These are phyloP conservation scores for Globisporangium echinulatum DNA, from an alignment of 352 stramenopile species.

Conservation along the genomic window DNA sequence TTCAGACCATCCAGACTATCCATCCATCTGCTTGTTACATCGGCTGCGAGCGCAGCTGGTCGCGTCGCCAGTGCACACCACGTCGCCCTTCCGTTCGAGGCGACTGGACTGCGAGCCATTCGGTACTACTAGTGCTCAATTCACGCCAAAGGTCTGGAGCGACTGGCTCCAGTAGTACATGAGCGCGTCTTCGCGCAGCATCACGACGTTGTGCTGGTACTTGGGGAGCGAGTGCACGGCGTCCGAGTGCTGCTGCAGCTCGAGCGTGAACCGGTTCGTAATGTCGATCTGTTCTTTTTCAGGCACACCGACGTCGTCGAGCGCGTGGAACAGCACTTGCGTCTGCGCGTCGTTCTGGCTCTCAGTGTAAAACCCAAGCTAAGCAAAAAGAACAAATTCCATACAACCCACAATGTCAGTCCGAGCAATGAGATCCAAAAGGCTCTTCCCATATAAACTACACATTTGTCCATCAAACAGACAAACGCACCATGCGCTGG, in stretches of 20 bases:
- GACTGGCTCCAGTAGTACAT: constrained; percentile 88
- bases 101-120: no score
- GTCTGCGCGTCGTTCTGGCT: constrained; percentile 62
- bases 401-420: constrained; percentile 7
- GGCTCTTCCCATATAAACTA: neutral
- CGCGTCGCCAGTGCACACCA: no score
- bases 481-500: constrained; percentile 61
- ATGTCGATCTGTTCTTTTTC: constrained; percentile 65
- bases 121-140: neutral
- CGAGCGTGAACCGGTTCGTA: constrained; percentile 51
- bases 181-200: constrained; percentile 76
- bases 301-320: constrained; percentile 47
- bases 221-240: constrained; percentile 76
- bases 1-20: no score
- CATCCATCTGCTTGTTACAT: no score
- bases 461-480: neutral
- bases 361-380: constrained; percentile 78
- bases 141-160: constrained; percentile 24
- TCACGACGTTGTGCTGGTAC: constrained; percentile 80
- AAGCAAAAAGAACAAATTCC: no score
- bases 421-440: no score
- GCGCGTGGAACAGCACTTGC: constrained; percentile 69
- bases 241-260: constrained; percentile 52
- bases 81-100: no score
- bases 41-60: no score